These are phyloP conservation scores for Corymbia calophylla DNA, from an alignment of 441 rosid species.

Conservation along the genomic window DNA sequence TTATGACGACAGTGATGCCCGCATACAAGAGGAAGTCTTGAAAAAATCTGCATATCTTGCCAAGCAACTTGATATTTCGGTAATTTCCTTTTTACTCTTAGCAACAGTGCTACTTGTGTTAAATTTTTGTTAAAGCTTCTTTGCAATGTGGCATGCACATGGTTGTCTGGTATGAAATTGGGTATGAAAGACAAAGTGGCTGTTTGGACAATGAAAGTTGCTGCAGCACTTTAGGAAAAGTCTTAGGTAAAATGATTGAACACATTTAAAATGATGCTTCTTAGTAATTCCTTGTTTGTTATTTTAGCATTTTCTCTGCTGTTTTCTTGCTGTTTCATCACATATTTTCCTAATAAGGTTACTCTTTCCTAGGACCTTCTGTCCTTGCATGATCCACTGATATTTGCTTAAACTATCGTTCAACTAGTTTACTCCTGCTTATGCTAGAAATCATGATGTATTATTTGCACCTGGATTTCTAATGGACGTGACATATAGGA, in stretches of 20 bases:
- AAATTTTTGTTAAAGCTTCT: not conserved
- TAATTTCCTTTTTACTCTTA: constrained; percentile 17
- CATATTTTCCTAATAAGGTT: not conserved
- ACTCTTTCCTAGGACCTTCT: not conserved
- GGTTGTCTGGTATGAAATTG: not conserved
- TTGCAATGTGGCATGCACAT: not conserved
- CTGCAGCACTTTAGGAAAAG: not conserved
- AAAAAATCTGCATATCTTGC: constrained; percentile 71
- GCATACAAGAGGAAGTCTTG: constrained; percentile 86
- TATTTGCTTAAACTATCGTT: not conserved
- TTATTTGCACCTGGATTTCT: not conserved
- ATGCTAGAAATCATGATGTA: not conserved
- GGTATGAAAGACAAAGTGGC: not conserved
- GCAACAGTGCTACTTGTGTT: not conserved
- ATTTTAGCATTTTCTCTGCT: not conserved
- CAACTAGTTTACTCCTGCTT: not conserved
- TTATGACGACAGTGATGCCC: constrained; percentile 85
- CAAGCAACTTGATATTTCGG: constrained; percentile 86
- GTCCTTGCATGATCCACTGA: not conserved
- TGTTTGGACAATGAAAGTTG: not conserved
- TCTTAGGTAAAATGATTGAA: not conserved
- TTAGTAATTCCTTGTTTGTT: not conserved
- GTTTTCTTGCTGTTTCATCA: not conserved
- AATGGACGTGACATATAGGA: not conserved
- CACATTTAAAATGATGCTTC: not conserved